Evolutionary conservation across 2,329 filamentous ascomycete genomes (phyloP).

Genomic region (Mycosphaerella arachidis): DNA sequence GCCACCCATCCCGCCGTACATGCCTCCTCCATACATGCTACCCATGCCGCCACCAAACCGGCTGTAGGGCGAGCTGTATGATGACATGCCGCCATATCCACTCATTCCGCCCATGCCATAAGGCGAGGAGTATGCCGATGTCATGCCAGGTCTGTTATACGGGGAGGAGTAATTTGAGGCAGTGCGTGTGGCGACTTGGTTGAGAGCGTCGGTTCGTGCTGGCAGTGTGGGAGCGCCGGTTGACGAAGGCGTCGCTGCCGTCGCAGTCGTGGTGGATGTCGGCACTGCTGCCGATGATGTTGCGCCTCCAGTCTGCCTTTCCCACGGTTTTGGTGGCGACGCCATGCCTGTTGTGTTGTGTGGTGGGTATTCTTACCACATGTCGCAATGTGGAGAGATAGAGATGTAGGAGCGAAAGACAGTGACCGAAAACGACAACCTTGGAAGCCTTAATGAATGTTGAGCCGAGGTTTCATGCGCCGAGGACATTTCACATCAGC

Average conservation of each 20-base stretch:
- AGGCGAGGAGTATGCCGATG: slow-evolving; percentile 47
- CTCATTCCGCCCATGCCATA: slow-evolving; percentile 45
- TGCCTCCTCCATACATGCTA: slow-evolving; percentile 29
- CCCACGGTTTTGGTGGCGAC: slow-evolving; percentile 97
- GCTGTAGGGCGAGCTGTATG: slow-evolving; percentile 41
- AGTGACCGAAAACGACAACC: not conserved
- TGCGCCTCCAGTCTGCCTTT: slow-evolving; percentile 60
- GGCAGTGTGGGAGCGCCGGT: slow-evolving; percentile 65
- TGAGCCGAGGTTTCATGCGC: too few relatives aligned
- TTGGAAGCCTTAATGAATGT: too few relatives aligned
- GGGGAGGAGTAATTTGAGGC: slow-evolving; percentile 70
- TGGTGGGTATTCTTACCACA: not conserved
- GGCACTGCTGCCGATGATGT: slow-evolving; percentile 40
- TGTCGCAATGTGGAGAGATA: not conserved
- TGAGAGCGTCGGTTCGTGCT: slow-evolving; percentile 72
- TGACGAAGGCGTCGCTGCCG: slow-evolving; percentile 39
- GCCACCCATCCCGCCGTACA: slow-evolving; percentile 29
- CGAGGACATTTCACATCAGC: not conserved
- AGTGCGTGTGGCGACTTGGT: slow-evolving; percentile 78
- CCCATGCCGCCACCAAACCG: slow-evolving; percentile 41
- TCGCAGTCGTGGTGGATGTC: slow-evolving; percentile 37
- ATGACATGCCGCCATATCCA: slow-evolving; percentile 33
- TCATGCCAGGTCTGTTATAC: slow-evolving; percentile 31
- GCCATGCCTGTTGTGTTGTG: slow-evolving; percentile 1
- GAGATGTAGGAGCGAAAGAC: not conserved